These are phyloP conservation scores for Lumnitzera racemosa DNA, from an alignment of 345 rosid genomes.

Conservation along the genomic window DNA sequence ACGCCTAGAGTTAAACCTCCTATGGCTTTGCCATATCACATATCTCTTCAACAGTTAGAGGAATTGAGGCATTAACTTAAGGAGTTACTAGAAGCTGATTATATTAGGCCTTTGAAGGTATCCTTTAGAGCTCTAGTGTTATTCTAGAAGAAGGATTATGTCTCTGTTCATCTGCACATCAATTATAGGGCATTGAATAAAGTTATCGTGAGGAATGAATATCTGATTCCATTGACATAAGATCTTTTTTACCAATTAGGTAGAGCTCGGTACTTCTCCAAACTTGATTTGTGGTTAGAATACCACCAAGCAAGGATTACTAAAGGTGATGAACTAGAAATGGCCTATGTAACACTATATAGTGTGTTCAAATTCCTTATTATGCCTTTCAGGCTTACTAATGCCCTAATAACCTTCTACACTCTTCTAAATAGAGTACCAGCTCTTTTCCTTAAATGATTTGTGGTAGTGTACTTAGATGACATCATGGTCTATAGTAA, in stretches of 20 bases:
- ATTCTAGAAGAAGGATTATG: not conserved
- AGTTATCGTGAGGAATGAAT: not conserved
- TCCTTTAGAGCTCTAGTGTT: not conserved
- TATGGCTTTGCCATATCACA: not conserved
- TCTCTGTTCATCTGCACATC: not conserved
- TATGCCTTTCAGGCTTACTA: constrained; percentile 2
- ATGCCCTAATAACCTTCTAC: not conserved
- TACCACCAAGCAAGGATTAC: too few species aligned
- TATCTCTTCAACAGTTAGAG: not conserved
- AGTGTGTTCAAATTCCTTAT: not conserved
- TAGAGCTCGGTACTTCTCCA: not conserved
- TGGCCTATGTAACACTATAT: not conserved
- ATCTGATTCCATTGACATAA: not conserved
- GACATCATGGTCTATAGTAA: too few species aligned
- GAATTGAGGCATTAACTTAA: not conserved
- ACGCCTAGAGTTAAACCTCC: too few species aligned
- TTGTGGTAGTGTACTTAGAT: not conserved
- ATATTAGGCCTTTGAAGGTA: not conserved
- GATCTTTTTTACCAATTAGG: not conserved
- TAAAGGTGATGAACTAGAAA: not conserved
- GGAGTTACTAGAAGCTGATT: not conserved
- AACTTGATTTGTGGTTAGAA: not conserved
- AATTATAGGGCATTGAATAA: not conserved
- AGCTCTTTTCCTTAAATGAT: not conserved
- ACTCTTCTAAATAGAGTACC: not conserved